These are phyloP conservation scores for Gnaphalium uliginosum DNA, from an alignment of 129 eudicot genomes.

Conservation along the genomic window DNA sequence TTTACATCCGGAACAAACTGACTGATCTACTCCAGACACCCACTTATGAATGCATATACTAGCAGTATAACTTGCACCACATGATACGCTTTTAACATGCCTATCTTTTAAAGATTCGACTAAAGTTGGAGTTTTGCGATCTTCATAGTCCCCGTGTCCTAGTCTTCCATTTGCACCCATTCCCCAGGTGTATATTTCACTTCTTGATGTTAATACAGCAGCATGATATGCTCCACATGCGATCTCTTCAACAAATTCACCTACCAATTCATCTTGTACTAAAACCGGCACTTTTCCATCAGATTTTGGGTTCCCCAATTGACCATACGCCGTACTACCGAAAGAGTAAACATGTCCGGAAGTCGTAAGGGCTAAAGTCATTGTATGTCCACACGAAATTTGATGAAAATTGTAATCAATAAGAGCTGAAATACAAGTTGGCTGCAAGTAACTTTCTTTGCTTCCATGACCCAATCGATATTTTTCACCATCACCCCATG, in stretches of 20 bases:
- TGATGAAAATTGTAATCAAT: constrained; percentile 77
- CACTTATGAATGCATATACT: constrained; percentile 84
- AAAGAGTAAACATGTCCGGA: constrained; percentile 78
- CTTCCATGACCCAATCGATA: constrained; percentile 73
- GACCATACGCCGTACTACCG: constrained; percentile 66
- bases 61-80: constrained; percentile 82
- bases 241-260: constrained; percentile 84
- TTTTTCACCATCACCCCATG: constrained; percentile 95
- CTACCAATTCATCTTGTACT: constrained; percentile 77
- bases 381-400: constrained; percentile 64
- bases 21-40: constrained; percentile 82
- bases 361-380: constrained; percentile 73
- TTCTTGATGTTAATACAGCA: constrained; percentile 74
- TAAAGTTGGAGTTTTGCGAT: constrained; percentile 57
- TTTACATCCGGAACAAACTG: constrained; percentile 70
- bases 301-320: constrained; percentile 66
- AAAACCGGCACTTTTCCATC: constrained; percentile 70
- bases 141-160: constrained; percentile 85
- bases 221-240: constrained; percentile 76
- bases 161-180: constrained; percentile 78
- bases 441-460: constrained; percentile 54
- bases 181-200: constrained; percentile 86
- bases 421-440: constrained; percentile 64
- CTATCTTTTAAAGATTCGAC: constrained; percentile 77
- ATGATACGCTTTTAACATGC: constrained; percentile 62